phyloP scores from a whole-genome alignment of 1,284 basidiomycete species.

The Ganoderma resinaceum region DNA sequence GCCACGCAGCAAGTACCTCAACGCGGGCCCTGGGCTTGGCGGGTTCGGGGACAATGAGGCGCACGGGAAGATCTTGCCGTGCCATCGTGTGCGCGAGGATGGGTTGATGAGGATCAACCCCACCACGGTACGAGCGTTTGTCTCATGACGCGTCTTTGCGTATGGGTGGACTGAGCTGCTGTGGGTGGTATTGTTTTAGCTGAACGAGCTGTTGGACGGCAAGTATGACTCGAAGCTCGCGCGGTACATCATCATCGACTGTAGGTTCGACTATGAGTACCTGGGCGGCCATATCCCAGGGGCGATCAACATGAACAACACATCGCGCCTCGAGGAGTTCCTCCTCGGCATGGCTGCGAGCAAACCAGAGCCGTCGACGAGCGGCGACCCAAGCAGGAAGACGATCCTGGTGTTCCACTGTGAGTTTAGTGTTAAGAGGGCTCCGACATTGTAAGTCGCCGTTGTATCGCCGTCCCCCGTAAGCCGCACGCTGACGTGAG shows the following conservation, averaged over 20 bases:
- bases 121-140: constrained; percentile 64
- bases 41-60: constrained; percentile 95
- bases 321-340: constrained; percentile 80
- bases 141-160: neutral
- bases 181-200: constrained; percentile 47
- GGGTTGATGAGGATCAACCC: constrained; percentile 91
- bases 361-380: constrained; percentile 81
- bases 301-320: constrained; percentile 93
- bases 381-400: constrained; percentile 80
- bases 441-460: constrained; percentile 88
- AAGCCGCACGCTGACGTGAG: constrained; percentile 21
- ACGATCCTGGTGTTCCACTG: constrained; percentile 96
- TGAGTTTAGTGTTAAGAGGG: constrained; percentile 96
- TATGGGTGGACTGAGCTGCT: constrained; percentile 13
- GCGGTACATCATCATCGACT: constrained; percentile 89
- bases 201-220: constrained; percentile 80
- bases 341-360: constrained; percentile 65
- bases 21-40: constrained; percentile 43
- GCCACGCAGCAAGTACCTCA: constrained; percentile 47
- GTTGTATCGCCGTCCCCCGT: constrained; percentile 4
- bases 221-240: constrained; percentile 69
- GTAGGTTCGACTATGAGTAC: constrained; percentile 98
- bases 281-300: constrained; percentile 92
- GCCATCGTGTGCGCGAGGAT: constrained; percentile 92
- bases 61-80: constrained; percentile 92